These are phyloP conservation scores for Hypoxylon fragiforme DNA, from an alignment of 495 filamentous ascomycete genomes.

Conservation along the genomic window DNA sequence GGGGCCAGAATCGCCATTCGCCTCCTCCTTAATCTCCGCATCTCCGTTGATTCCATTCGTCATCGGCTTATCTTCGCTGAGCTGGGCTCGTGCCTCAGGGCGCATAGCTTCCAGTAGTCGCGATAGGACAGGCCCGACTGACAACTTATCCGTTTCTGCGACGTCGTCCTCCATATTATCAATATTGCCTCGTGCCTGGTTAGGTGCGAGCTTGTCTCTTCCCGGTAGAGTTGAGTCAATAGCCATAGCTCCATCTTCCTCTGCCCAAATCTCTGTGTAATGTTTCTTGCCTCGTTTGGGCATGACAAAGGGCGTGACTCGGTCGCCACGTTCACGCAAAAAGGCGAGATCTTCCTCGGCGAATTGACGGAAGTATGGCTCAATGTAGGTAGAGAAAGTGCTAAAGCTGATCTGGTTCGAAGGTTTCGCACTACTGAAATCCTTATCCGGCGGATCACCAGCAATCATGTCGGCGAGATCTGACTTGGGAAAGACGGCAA, in stretches of 20 bases:
- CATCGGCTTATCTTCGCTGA: constrained; percentile 59
- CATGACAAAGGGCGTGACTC: constrained; percentile 78
- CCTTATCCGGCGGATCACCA: constrained; percentile 85
- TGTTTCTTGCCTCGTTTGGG: constrained; percentile 81
- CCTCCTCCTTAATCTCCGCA: constrained; percentile 53
- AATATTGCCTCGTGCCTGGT: constrained; percentile 80
- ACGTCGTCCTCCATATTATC: constrained; percentile 83
- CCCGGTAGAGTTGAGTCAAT: constrained; percentile 61
- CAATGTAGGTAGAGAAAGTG: constrained; percentile 84
- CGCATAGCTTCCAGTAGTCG: constrained; percentile 83
- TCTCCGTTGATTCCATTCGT: constrained; percentile 64
- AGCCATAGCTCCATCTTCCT: constrained; percentile 81
- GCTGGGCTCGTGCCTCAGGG: constrained; percentile 71
- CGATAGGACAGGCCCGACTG: constrained; percentile 78
- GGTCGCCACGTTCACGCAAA: constrained; percentile 85
- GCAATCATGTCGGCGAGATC: constrained; percentile 84
- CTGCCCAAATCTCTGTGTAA: constrained; percentile 89
- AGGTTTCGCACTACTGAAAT: constrained; percentile 93
- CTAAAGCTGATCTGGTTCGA: constrained; percentile 88
- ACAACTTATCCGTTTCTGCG: constrained; percentile 87
- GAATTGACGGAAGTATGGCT: constrained; percentile 87
- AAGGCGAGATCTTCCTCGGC: constrained; percentile 96
- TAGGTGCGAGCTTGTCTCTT: constrained; percentile 69
- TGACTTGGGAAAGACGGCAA: constrained; percentile 75
- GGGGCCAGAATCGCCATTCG: constrained; percentile 50